These are phyloP conservation scores for Annulohypoxylon moriforme DNA, from an alignment of 495 filamentous ascomycete species.

Conservation along the genomic window DNA sequence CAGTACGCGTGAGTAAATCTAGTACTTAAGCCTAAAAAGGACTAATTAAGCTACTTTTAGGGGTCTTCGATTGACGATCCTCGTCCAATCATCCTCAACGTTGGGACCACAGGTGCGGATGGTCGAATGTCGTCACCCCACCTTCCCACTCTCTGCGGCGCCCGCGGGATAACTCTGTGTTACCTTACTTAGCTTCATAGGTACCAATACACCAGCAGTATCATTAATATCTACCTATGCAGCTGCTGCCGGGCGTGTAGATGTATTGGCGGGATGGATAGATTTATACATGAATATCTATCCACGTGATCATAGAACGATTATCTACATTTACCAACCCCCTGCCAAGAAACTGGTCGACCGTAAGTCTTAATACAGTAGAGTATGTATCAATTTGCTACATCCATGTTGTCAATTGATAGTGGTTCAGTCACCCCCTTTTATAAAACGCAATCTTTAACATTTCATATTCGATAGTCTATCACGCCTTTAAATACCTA, in stretches of 20 bases:
- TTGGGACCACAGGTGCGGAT: slow-evolving; percentile 5
- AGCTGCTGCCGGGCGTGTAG: background rate
- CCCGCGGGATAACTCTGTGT: slow-evolving; percentile 21
- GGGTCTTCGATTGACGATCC: slow-evolving; percentile 30
- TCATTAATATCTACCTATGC: background rate
- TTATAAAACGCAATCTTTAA: too few relatives aligned
- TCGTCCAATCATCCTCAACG: slow-evolving; percentile 35
- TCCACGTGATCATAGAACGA: slow-evolving; percentile 27
- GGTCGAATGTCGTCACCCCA: slow-evolving; percentile 38
- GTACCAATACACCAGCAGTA: background rate
- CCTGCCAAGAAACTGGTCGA: slow-evolving; percentile 2
- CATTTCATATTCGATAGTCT: too few relatives aligned
- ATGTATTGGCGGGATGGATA: background rate
- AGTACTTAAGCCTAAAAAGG: slow-evolving; percentile 21
- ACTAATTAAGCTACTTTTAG: slow-evolving; percentile 23
- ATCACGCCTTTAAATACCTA: too few relatives aligned
- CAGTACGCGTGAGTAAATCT: background rate
- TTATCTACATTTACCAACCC: background rate
- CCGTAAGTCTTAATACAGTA: background rate
- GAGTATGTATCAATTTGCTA: background rate
- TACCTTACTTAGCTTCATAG: background rate
- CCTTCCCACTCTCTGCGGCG: background rate
- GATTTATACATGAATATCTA: slow-evolving; percentile 19
- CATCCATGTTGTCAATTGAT: background rate
- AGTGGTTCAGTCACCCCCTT: background rate